Conservation (phyloP, 306 rosid species). For the Notholithocarpus densiflorus region DNA sequence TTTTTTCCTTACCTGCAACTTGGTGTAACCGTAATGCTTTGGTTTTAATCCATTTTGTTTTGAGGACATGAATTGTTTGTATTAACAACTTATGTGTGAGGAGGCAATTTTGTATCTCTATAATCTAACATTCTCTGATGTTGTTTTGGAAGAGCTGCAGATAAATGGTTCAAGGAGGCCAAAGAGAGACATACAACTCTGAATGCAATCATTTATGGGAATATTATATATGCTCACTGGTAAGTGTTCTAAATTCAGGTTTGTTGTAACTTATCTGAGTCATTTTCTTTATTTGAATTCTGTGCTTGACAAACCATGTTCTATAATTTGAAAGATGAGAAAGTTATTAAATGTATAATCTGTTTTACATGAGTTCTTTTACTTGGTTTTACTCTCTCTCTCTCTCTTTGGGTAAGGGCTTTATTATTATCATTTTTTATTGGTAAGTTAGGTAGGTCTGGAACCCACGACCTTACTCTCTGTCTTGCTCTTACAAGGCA, state of each 20-base stretch:
- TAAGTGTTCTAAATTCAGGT: slow-evolving; percentile 33
- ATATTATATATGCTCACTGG: slow-evolving; percentile 90
- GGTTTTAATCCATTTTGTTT: slow-evolving; percentile 20
- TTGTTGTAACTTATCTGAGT: slow-evolving; percentile 4
- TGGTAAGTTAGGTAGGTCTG: neutral
- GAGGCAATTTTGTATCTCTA: slow-evolving; percentile 10
- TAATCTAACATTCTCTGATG: slow-evolving; percentile 46
- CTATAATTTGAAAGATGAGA: neutral
- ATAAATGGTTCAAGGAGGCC: slow-evolving; percentile 90
- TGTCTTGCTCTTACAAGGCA: neutral
- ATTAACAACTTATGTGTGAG: slow-evolving; percentile 1
- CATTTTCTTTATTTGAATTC: slow-evolving; percentile 1
- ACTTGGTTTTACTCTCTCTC: neutral
- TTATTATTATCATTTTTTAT: neutral
- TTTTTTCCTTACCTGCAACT: slow-evolving; percentile 3
- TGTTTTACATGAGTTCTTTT: no score
- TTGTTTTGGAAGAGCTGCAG: slow-evolving; percentile 93
- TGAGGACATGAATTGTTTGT: slow-evolving; percentile 15
- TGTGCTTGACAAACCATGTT: neutral
- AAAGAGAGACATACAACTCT: slow-evolving; percentile 62
- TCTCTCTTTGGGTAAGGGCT: neutral
- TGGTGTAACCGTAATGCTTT: neutral
- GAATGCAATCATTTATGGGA: slow-evolving; percentile 87
- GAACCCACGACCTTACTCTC: neutral
- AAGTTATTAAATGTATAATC: neutral